These are phyloP conservation scores for Helicocarpus griseus DNA, from an alignment of 2,329 filamentous ascomycete genomes.

Conservation along the genomic window DNA sequence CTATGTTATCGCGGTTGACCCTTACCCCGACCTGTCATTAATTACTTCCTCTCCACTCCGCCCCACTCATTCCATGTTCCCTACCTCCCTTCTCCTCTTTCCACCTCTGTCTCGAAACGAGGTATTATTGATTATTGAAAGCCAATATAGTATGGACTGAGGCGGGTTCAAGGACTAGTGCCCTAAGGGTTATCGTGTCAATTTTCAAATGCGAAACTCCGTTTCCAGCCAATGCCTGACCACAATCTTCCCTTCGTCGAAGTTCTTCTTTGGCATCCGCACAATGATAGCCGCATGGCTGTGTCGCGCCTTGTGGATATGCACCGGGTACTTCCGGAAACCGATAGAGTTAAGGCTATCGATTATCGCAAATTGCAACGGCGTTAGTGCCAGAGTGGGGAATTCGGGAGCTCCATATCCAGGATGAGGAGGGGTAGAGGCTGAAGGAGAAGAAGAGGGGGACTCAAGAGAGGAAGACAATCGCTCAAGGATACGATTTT, in stretches of 20 bases:
- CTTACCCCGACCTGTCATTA: background rate
- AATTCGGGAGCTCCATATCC: background rate
- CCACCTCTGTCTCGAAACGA: background rate
- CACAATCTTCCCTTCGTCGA: constrained; percentile 68
- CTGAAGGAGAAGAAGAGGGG: constrained; percentile 5
- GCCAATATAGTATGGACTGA: too few relatives aligned
- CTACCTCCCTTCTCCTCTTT: background rate
- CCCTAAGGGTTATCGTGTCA: constrained; percentile 3
- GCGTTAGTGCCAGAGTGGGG: constrained; percentile 62
- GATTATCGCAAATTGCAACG: constrained; percentile 78
- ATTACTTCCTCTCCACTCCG: constrained; percentile 3
- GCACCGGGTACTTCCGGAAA: constrained; percentile 48
- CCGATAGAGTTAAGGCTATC: constrained; percentile 58
- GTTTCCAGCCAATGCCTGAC: constrained; percentile 70
- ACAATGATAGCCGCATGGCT: constrained; percentile 88
- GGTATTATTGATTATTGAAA: background rate
- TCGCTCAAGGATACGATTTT: background rate
- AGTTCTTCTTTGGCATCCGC: constrained; percentile 55
- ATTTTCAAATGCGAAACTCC: constrained; percentile 48
- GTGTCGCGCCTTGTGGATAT: constrained; percentile 56
- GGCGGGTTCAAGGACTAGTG: too few relatives aligned
- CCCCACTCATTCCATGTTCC: background rate
- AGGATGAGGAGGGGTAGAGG: background rate
- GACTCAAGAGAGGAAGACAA: constrained; percentile 31
- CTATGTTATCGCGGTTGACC: background rate